Conservation (phyloP, 768 basidiomycete genomes). For the Pulveroboletus sp. region DNA sequence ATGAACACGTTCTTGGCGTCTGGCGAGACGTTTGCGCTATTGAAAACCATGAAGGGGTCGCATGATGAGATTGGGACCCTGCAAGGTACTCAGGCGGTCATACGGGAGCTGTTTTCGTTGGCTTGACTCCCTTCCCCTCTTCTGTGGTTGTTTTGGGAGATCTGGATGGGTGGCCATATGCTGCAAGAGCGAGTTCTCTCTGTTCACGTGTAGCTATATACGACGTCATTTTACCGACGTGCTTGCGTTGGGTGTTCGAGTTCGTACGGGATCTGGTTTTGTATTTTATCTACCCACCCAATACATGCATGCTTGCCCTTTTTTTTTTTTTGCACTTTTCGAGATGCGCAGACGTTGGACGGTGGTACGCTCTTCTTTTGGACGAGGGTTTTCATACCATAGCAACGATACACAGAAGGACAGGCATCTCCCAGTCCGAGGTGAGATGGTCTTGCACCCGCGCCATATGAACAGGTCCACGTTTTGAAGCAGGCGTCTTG, state of each 20-base stretch:
- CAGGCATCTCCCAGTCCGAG: too few species aligned
- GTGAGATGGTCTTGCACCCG: neutral
- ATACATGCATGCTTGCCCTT: neutral
- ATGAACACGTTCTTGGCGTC: constrained; percentile 48
- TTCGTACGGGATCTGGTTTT: neutral
- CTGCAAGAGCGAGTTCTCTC: too few species aligned
- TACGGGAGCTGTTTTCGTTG: constrained; percentile 31
- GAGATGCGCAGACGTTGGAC: neutral
- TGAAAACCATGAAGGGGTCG: constrained; percentile 53
- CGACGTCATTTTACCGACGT: neutral
- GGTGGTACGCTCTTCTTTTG: too few species aligned
- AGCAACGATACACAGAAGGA: neutral
- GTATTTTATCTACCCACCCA: neutral
- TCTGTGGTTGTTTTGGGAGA: neutral
- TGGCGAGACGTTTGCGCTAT: constrained; percentile 46
- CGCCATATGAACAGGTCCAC: too few species aligned
- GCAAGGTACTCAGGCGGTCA: constrained; percentile 68
- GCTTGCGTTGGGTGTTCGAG: neutral
- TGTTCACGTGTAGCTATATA: neutral
- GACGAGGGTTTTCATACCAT: too few species aligned
- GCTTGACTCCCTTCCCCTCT: neutral
- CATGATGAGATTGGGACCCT: constrained; percentile 55
- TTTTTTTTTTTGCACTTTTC: neutral
- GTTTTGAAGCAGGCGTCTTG: too few species aligned
- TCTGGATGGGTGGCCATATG: neutral